Base-by-base conservation (phyloP, 768 basidiomycete genomes). In the Lentinula sp. region DNA sequence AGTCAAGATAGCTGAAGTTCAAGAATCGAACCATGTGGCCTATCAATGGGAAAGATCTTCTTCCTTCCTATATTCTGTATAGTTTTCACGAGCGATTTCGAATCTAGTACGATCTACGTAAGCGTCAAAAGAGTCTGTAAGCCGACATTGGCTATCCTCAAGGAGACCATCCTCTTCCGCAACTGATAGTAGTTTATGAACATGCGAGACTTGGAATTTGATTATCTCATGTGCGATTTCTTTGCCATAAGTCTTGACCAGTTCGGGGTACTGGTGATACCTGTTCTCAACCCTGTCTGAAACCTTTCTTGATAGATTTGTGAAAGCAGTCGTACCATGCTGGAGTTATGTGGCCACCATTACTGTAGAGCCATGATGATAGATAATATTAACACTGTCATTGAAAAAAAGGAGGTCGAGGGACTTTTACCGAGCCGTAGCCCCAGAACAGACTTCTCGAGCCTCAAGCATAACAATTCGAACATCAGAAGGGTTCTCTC, bases 391-490 rank as follows among this genome's bases (percentile, higher is more conserved):
- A 28, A 28, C 28, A 3, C 28, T 3, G 28, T 28, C 28, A 3
- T 28, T 28, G 28, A 28, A 28, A 3, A 28, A 28, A 28, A 28
- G 28, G 28, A 28, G 28, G 1, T 3, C 28, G 4, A 28, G 28
- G 63, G 50, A 64, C 88, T 88, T 60, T 89, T 85, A 16, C 86
- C 88, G 78, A 41, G 83, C 89, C 0, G 88, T 89, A 6, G 89
- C 89, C 0, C 89, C 89, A 0, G 86, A 88, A 66, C 89, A 91
- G 0, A 78, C 78, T 10, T 90, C 88, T 58, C 93, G 74, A 3
- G 93, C 93, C 65, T 96, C 93, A 20, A 96, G 78, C 77, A 93
- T 85, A 20, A 91, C 82, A 2, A 95, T 70, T 41, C 74, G 72
- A 13, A 82, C 61, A 33, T 64, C 60, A 57, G 70, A 66, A 33